Evolutionary conservation across 352 stramenopile genomes (phyloP).

Genomic region (Nothophytophthora sp.): DNA sequence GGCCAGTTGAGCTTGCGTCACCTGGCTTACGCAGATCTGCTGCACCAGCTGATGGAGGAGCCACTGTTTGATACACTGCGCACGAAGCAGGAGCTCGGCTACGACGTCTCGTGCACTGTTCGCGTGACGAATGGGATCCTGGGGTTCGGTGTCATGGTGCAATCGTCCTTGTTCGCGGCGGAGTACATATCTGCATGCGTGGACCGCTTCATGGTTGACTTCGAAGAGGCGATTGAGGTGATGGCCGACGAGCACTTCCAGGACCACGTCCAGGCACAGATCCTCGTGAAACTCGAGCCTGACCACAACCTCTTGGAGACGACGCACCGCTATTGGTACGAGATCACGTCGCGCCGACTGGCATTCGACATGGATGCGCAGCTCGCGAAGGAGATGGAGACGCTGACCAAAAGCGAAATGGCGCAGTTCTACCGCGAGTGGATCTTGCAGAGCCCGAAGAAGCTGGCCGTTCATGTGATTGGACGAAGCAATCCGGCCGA

Average conservation of each 20-base stretch:
- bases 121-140: conserved; percentile 82
- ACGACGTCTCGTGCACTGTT: conserved; percentile 89
- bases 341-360: conserved; percentile 73
- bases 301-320: conserved; percentile 83
- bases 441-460: conserved; percentile 65
- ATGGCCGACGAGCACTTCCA: conserved; percentile 76
- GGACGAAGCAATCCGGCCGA: conserved; percentile 46
- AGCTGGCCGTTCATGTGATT: conserved; percentile 70
- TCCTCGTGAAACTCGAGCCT: conserved; percentile 78
- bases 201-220: conserved; percentile 78
- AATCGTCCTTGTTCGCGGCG: conserved; percentile 76
- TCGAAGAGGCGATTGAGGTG: conserved; percentile 65
- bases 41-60: conserved; percentile 90
- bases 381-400: conserved; percentile 73
- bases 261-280: conserved; percentile 80
- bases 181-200: conserved; percentile 69
- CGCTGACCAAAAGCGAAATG: conserved; percentile 67
- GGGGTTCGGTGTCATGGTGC: conserved; percentile 80
- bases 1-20: conserved; percentile 58
- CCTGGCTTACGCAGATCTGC: conserved; percentile 77
- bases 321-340: conserved; percentile 79
- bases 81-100: conserved; percentile 89
- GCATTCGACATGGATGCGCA: conserved; percentile 75
- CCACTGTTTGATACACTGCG: conserved; percentile 87
- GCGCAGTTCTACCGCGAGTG: conserved; percentile 58